Evolutionary conservation across 1,284 basidiomycete genomes (phyloP), one percentile per base, ranked within the genome.

Genomic region (Boletus sp.): DNA sequence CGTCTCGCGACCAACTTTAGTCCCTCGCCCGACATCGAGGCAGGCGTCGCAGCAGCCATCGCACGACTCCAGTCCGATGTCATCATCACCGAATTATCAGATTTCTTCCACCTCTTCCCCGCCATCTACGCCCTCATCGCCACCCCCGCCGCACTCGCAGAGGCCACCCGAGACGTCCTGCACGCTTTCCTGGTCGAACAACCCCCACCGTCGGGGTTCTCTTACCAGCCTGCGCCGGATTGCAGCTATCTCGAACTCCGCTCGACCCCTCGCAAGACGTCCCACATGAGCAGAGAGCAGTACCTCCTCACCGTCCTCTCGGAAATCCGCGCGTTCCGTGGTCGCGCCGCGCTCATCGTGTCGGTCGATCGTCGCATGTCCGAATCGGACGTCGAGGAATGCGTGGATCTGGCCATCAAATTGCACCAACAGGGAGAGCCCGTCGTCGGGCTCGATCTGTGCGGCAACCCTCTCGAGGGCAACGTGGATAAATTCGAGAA

Each of bases 391-490:
- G 65, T 80, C 29, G 52, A 61, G 16, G 84, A 88, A 53, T 79
- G 79, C 50, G 65, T 90, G 0, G 67, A 70, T 9, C 66, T 84
- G 16, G 84, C 85, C 0, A 70, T 77, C 6, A 61, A 66, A 45
- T 60, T 92, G 45, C 81, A 74, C 50, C 54, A 62, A 1, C 75
- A 75, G 30, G 84, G 85, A 0, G 62, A 80, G 38, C 71, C 82
- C 4, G 71, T 92, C 3, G 84, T 91, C 8, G 90, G 88, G 5
- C 65, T 93, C 3, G 90, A 93, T 67, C 66, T 93, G 1, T 91
- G 88, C 56, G 90, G 90, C 0, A 78, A 89, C 66, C 88, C 88
- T 4, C 20, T 75, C 69, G 75, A 75, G 14, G 81, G 84, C 0
- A 72, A 84, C 56, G 75, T 89, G 61, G 57, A 67, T 1, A 57